Evolutionary conservation across 75 land plant species (phyloP).

Genomic region (Sequoiadendron giganteum): DNA sequence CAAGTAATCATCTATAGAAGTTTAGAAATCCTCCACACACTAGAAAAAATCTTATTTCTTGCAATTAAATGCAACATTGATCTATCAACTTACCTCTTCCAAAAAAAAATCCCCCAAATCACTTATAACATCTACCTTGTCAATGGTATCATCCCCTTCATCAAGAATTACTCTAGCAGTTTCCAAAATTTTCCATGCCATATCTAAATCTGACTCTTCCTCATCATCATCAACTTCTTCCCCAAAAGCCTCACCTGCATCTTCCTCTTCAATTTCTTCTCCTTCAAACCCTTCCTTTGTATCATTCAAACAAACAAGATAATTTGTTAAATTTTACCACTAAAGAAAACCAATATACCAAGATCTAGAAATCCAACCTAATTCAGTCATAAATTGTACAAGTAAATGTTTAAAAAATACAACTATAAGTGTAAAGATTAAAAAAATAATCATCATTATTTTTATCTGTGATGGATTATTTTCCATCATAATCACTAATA

Average conservation of each 20-base stretch:
- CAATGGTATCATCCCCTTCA: not conserved
- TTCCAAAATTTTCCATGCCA: constrained; percentile 70
- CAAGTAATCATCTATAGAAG: constrained; percentile 75
- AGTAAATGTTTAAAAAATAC: not conserved
- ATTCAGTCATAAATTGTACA: not conserved
- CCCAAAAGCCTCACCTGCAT: not conserved
- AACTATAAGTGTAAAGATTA: not conserved
- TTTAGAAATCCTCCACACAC: constrained; percentile 82
- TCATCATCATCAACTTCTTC: constrained; percentile 6
- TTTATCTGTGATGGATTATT: not conserved
- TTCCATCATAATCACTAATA: not conserved
- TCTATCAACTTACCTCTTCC: constrained; percentile 89
- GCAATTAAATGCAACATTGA: not conserved
- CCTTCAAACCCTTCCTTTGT: not conserved
- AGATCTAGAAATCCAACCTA: not conserved
- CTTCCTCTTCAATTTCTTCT: constrained; percentile 9
- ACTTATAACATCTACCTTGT: constrained; percentile 38
- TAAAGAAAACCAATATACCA: not conserved
- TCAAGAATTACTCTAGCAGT: constrained; percentile 81
- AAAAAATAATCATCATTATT: not conserved
- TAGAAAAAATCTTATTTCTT: not conserved
- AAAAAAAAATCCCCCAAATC: constrained; percentile 84
- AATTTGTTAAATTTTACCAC: not conserved
- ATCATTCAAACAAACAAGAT: not conserved
- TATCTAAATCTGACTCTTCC: constrained; percentile 10